phyloP scores from a whole-genome alignment of 495 filamentous ascomycete species.

The Chaetomium tenue region DNA sequence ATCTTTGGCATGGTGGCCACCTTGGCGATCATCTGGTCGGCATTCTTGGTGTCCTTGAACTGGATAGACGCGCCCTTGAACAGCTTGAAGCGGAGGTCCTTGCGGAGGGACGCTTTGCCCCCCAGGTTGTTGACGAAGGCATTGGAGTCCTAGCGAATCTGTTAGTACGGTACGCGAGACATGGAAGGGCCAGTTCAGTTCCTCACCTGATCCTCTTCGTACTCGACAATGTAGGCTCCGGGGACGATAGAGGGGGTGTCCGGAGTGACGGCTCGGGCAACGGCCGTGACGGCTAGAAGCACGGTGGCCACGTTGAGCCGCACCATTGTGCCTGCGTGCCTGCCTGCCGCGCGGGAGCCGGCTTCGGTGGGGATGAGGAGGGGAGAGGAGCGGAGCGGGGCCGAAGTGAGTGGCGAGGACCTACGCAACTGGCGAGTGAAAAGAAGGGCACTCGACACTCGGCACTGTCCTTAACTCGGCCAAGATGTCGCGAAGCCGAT shows the following conservation, averaged over 20 bases:
- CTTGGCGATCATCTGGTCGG: constrained; percentile 41
- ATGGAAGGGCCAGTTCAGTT: constrained; percentile 8
- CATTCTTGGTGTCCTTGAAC: constrained; percentile 43
- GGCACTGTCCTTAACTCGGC: constrained; percentile 13
- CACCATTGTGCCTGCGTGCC: constrained; percentile 29
- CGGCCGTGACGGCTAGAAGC: constrained; percentile 37
- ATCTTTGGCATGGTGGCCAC: constrained; percentile 43
- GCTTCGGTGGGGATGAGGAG: constrained; percentile 2
- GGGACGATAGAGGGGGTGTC: constrained; percentile 33
- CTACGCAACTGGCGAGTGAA: constrained; percentile 16
- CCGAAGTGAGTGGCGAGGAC: constrained; percentile 21
- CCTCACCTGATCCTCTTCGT: constrained; percentile 46
- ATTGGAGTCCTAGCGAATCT: constrained; percentile 35
- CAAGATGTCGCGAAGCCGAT: background rate
- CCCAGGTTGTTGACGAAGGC: constrained; percentile 42
- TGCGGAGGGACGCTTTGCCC: constrained; percentile 44
- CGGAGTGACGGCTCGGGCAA: constrained; percentile 31
- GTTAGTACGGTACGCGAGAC: constrained; percentile 10
- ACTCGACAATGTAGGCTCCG: constrained; percentile 52
- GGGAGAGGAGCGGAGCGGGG: background rate
- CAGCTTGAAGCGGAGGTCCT: constrained; percentile 46
- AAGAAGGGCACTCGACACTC: constrained; percentile 17
- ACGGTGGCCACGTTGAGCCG: constrained; percentile 30
- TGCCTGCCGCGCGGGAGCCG: background rate
- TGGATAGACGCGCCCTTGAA: constrained; percentile 52